Percentiles rank a stretch among this genome's conserved stretches.
phyloP scores from a whole-genome alignment of 2,329 filamentous ascomycete species.

The Epichloe coenophiala region DNA sequence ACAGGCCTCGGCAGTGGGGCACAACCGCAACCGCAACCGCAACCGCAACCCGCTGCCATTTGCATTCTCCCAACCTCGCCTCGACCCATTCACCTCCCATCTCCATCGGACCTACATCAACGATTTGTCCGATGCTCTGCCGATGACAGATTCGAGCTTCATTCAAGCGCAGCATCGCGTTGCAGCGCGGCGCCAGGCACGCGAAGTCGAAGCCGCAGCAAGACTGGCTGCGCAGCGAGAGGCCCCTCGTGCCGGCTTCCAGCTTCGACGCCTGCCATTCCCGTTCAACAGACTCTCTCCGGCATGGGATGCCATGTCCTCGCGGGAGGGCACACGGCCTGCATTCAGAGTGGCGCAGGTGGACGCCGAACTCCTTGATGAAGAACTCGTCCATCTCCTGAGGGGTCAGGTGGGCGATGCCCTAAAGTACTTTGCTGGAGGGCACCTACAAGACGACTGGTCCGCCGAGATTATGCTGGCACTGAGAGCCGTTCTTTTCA shows the following conservation, averaged over 20 bases:
- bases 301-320: constrained; percentile 58
- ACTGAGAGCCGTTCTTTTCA: constrained; percentile 73
- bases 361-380: constrained; percentile 87
- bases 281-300: constrained; percentile 47
- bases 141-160: constrained; percentile 53
- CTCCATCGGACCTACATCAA: neutral
- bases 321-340: constrained; percentile 66
- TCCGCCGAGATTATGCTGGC: constrained; percentile 69
- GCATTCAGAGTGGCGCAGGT: constrained; percentile 91
- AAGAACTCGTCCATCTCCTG: constrained; percentile 77
- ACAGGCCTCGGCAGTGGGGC: too few relatives aligned
- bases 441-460: constrained; percentile 72
- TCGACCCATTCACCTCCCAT: neutral
- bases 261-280: constrained; percentile 44
- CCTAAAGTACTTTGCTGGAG: constrained; percentile 69
- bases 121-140: constrained; percentile 15
- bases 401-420: constrained; percentile 78
- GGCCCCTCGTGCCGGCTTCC: constrained; percentile 38
- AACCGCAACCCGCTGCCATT: too few relatives aligned
- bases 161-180: constrained; percentile 82
- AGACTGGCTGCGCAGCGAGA: constrained; percentile 36
- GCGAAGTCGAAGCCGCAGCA: constrained; percentile 52
- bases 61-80: too few relatives aligned
- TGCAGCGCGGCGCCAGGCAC: constrained; percentile 62
- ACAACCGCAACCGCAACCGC: too few relatives aligned